Base-by-base conservation (phyloP, 192 early-diverging fungal species). In the Globomyces pollinis-pini region DNA sequence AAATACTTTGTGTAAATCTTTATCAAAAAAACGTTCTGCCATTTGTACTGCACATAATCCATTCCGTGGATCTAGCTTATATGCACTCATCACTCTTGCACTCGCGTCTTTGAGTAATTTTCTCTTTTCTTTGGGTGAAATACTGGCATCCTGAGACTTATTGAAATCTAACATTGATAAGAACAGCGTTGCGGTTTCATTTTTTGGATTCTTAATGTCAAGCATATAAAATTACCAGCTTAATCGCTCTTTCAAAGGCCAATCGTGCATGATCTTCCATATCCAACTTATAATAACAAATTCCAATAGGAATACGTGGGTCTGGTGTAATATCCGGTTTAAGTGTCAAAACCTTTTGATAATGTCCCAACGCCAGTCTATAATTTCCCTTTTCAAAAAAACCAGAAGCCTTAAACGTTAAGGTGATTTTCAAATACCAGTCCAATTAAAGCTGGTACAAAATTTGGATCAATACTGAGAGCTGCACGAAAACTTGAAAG, bases 161-260 rank as follows among this genome's bases (percentile, higher is more conserved):
- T 97, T 94, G 62, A 90, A 83, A 39, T 93, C 85, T 29, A 94
- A 61, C 18, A 84, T 85, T 4, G 87, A 81, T 23, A 94, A 73
- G 43, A 91, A 69, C 12, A 86, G 74, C 12, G 83, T 73, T 5
- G 89, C 90, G 20, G 87, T 79, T 0, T 78, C 69, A 29, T 90
- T 88, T 5, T 70, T 55, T 15, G 81, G 73, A 61, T 91, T 78
- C 71, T 65, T 32, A 28, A n/a, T 28, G 2, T 29, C 23, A 35
- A 15, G 31, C 6, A n/a, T n/a, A n/a, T n/a, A n/a, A n/a, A 16
- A 54, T 44, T 73, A 85, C 84, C 61, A 89, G 50, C 55, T 82
- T 77, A 30, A 88, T 50, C 8, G 84, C 86, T 8, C 88, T 73
- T 41, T 77, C 61, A 63, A 94, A 87, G 1, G 91, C 86, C 2